These are phyloP conservation scores for Monilinia aucupariae DNA, from an alignment of 2,329 filamentous ascomycete genomes.

Conservation along the genomic window DNA sequence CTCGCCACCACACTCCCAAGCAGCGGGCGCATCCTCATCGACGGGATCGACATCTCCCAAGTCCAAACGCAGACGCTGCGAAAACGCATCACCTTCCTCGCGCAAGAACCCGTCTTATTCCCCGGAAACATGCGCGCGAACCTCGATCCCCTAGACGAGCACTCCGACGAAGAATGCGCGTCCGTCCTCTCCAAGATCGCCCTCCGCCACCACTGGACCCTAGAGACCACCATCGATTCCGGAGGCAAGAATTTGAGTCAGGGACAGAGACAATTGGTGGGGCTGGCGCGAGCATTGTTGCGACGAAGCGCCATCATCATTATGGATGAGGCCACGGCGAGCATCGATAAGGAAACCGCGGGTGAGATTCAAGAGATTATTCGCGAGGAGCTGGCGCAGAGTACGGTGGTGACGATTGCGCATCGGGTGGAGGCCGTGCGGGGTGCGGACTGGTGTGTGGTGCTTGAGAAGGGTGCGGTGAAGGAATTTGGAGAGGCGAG, in stretches of 20 bases:
- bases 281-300: conserved; percentile 57
- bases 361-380: conserved; percentile 49
- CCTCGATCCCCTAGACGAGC: conserved; percentile 55
- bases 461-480: conserved; percentile 31
- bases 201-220: conserved; percentile 48
- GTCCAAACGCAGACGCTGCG: conserved; percentile 56
- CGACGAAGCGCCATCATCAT: conserved; percentile 56
- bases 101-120: conserved; percentile 62
- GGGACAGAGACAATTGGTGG: conserved; percentile 60
- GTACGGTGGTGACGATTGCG: conserved; percentile 61
- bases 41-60: conserved; percentile 53
- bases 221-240: conserved; percentile 52
- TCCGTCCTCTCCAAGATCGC: conserved; percentile 51
- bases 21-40: conserved; percentile 52
- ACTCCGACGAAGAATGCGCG: conserved; percentile 49
- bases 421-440: conserved; percentile 59
- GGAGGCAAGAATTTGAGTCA: conserved; percentile 59
- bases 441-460: conserved; percentile 45
- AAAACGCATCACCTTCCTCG: conserved; percentile 59
- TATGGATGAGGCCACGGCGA: conserved; percentile 62
- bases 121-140: conserved; percentile 56
- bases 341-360: conserved; percentile 58
- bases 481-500: conserved; percentile 23
- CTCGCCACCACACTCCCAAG: conserved; percentile 52
- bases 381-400: conserved; percentile 50